phyloP scores from a whole-genome alignment of 441 rosid genomes.

The Populus tomentosa region DNA sequence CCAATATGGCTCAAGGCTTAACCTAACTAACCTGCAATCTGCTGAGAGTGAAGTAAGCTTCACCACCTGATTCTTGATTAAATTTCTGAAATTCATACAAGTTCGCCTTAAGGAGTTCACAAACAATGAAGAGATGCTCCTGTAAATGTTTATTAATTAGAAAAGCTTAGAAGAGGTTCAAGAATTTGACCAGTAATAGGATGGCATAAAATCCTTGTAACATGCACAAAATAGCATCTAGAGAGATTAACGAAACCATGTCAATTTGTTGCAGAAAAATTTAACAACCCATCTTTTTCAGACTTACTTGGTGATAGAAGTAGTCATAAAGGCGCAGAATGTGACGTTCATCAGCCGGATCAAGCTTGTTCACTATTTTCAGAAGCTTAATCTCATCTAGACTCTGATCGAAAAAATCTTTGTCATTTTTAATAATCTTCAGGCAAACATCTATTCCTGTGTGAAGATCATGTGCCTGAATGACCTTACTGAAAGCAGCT shows the following conservation, averaged over 20 bases:
- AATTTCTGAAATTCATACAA: conserved; percentile 87
- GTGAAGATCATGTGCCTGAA: conserved; percentile 79
- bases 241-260: not conserved
- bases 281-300: not conserved
- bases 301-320: conserved; percentile 78
- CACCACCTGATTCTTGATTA: conserved; percentile 80
- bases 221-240: not conserved
- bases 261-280: not conserved
- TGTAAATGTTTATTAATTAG: conserved; percentile 20
- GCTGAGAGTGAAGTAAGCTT: conserved; percentile 58
- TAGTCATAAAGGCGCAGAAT: conserved; percentile 86
- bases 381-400: conserved; percentile 93
- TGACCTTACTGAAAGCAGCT: conserved; percentile 29
- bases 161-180: not conserved
- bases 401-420: conserved; percentile 96
- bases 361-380: conserved; percentile 80
- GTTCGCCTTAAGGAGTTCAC: conserved; percentile 88
- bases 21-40: conserved; percentile 69
- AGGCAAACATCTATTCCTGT: conserved; percentile 35
- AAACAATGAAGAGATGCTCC: conserved; percentile 96
- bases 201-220: not conserved
- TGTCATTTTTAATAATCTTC: conserved; percentile 90
- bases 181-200: not conserved
- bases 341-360: conserved; percentile 75
- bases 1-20: not conserved